Evolutionary conservation across 345 rosid species (phyloP).

Genomic region (Populus nigra): DNA sequence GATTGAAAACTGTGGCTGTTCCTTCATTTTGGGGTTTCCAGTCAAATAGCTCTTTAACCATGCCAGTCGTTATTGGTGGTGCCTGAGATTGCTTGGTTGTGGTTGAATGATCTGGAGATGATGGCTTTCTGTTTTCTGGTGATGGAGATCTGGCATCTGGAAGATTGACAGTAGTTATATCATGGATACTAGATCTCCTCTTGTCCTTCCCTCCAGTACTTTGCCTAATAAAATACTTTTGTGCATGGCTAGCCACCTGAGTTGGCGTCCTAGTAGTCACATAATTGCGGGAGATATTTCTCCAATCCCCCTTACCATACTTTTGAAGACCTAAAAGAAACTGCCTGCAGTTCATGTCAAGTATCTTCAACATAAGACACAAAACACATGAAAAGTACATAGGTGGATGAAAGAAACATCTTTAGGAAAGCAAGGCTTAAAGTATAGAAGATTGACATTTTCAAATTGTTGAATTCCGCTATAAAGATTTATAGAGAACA

Average conservation of each 20-base stretch:
- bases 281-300: conserved; percentile 85
- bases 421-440: background rate
- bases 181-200: conserved; percentile 96
- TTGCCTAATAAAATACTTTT: conserved; percentile 94
- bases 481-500: background rate
- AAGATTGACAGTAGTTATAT: conserved; percentile 80
- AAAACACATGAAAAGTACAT: background rate
- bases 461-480: background rate
- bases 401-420: background rate
- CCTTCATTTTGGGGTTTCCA: conserved; percentile 41
- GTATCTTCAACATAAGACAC: conserved; percentile 15
- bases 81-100: conserved; percentile 35
- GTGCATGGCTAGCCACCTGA: conserved; percentile 99
- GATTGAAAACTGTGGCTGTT: conserved; percentile 37
- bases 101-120: conserved; percentile 45
- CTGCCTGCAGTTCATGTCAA: conserved; percentile 48
- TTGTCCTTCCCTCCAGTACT: conserved; percentile 89
- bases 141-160: conserved; percentile 52
- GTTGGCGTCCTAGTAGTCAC: conserved; percentile 91
- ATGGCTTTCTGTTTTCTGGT: conserved; percentile 24
- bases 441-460: background rate
- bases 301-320: conserved; percentile 99
- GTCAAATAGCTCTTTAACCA: conserved; percentile 27
- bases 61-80: conserved; percentile 18
- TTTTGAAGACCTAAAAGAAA: conserved; percentile 88